These are phyloP conservation scores for Fusarium domesticum DNA, from an alignment of 2,329 filamentous ascomycete genomes.

Conservation along the genomic window DNA sequence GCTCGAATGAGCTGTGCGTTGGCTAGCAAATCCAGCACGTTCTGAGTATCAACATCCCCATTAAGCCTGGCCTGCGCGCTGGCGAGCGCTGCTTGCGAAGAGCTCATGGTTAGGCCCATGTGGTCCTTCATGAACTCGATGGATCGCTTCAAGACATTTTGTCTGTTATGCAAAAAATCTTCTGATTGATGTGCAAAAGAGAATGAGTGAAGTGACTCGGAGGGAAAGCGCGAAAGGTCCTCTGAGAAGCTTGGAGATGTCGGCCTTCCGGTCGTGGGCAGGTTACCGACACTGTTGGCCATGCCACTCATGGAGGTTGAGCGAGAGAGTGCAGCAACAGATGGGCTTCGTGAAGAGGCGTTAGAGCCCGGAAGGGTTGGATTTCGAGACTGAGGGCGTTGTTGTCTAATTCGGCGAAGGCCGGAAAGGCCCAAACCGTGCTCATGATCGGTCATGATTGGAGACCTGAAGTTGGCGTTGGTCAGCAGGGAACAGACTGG, in stretches of 20 bases:
- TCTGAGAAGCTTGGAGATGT: conserved; percentile 76
- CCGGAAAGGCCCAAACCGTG: conserved; percentile 83
- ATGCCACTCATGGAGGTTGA: conserved; percentile 70
- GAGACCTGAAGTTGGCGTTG: conserved; percentile 56
- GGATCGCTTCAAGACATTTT: conserved; percentile 88
- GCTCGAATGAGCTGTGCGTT: conserved; percentile 75
- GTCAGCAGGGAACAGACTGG: conserved; percentile 26
- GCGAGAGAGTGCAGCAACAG: conserved; percentile 56
- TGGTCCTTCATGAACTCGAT: conserved; percentile 96
- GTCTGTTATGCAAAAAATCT: conserved; percentile 84
- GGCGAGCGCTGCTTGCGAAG: conserved; percentile 70
- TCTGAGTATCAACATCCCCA: conserved; percentile 83
- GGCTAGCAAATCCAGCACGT: conserved; percentile 84
- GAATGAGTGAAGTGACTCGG: conserved; percentile 95
- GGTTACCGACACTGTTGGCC: conserved; percentile 54
- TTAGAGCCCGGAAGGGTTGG: conserved; percentile 63
- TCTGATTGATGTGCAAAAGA: conserved; percentile 96
- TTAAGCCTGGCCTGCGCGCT: conserved; percentile 78
- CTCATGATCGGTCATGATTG: conserved; percentile 81
- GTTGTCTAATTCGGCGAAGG: conserved; percentile 89
- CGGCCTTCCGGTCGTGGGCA: conserved; percentile 58
- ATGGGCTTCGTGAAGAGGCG: conserved; percentile 60
- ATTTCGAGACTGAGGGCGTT: conserved; percentile 61
- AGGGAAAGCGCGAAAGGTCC: conserved; percentile 88
- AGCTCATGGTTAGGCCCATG: conserved; percentile 68